A percentile compares a stretch with the other conserved stretches of the same genome.
These are phyloP conservation scores for Acorus calamus DNA, from an alignment of 106 monocot species.

Conservation along the genomic window DNA sequence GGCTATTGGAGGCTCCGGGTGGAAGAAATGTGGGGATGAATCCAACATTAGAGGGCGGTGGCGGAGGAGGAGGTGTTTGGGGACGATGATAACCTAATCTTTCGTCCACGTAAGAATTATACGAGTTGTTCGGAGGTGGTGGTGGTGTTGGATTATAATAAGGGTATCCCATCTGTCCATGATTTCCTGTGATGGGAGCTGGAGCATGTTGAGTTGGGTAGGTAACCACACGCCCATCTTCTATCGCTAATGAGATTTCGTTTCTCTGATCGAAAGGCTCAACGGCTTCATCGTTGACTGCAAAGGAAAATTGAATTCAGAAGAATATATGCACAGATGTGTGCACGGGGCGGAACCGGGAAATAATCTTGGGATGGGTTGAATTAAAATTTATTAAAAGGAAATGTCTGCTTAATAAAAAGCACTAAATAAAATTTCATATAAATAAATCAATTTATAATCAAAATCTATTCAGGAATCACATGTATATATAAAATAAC, in stretches of 20 bases:
- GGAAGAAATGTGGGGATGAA: conserved; percentile 45
- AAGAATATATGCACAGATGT: neutral
- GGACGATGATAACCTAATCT: neutral
- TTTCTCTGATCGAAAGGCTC: conserved; percentile 11
- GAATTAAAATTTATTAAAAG: too few species aligned
- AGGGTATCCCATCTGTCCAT: conserved; percentile 11
- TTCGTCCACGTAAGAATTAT: too few species aligned
- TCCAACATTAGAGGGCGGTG: conserved; percentile 46
- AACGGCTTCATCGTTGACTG: conserved; percentile 18
- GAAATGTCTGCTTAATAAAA: too few species aligned
- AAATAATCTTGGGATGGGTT: too few species aligned
- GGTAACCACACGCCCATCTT: conserved; percentile 32
- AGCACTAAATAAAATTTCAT: too few species aligned
- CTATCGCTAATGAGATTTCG: conserved; percentile 46
- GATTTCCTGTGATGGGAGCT: neutral
- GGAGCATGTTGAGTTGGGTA: conserved; percentile 18
- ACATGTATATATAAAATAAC: too few species aligned
- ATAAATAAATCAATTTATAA: too few species aligned
- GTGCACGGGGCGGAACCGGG: too few species aligned
- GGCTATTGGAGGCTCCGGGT: neutral
- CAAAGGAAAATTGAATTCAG: neutral
- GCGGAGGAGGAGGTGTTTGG: conserved; percentile 34
- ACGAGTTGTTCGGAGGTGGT: neutral
- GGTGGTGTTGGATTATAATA: conserved; percentile 4
- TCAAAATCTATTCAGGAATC: too few species aligned